Evolutionary conservation across 495 filamentous ascomycete genomes (phyloP), one percentile per base, ranked within the genome.

Genomic region (Trichocladium uniseriatum): DNA sequence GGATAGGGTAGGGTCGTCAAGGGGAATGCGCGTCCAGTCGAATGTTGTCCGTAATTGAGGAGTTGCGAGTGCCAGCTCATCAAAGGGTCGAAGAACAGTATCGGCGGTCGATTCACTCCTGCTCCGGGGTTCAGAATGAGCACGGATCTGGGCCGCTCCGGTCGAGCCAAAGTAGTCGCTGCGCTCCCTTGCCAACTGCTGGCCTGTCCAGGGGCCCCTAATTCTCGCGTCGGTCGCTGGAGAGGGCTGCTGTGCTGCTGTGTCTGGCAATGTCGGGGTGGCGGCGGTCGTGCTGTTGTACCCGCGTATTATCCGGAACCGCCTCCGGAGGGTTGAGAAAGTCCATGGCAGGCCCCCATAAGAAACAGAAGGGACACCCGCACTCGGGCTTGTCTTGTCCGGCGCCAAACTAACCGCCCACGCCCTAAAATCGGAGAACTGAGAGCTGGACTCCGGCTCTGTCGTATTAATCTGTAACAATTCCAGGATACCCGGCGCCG

Each of bases 1-100:
- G 5, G 79, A 77, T 16, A 86, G 68, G 38, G 71, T 71, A 5
- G 75, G 59, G 6, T 76, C 73, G n/a, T 65, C 58, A 24, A 76
- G 37, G 15, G 81, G 76, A 31, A 86, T 65, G 31, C 77, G 70
- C 9, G 83, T 87, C 82, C 82, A 86, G 61, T 87, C 83, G 59
- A 86, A 86, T 1, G 71, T 51, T 56, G 64, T 48, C 46, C 58
- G 54, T 48, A 66, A 40, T 21, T 62, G 54, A 16, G 56, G 45
- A 6, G 58, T 49, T 14, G 50, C 44, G 21, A 63, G 61, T 13
- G 54, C 54, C 43, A 66, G 41, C 22, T 62, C 65, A 34, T 59
- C 55, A 32, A 59, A 49, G 34, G 55, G 53, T 6, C 53, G 60
- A 14, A 60, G 15, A 19, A 57, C 36, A 27, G 61, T 48, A 38